These are phyloP conservation scores for Kalmusia sp. DNA, from an alignment of 2,329 filamentous ascomycete genomes.

Conservation along the genomic window DNA sequence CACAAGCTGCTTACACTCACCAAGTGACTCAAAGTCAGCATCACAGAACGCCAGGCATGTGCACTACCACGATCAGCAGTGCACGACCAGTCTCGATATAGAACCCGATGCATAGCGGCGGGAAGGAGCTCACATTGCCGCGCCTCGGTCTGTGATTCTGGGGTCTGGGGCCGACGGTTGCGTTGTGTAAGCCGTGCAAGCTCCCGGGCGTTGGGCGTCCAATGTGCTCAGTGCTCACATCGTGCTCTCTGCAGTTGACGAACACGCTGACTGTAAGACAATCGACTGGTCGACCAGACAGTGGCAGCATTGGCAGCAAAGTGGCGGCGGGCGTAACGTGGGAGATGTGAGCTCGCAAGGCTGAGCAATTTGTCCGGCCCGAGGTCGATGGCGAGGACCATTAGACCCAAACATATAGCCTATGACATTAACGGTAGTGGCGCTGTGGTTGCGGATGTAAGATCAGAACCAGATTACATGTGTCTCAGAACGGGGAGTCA, in stretches of 20 bases:
- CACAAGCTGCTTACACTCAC: no score
- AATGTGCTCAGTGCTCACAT: not conserved
- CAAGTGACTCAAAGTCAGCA: no score
- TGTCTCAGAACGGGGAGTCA: not conserved
- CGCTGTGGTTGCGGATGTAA: not conserved
- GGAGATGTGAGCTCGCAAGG: not conserved
- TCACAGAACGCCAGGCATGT: no score
- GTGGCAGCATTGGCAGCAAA: not conserved
- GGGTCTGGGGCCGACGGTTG: not conserved
- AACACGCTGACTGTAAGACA: not conserved
- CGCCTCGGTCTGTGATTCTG: not conserved
- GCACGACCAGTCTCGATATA: not conserved
- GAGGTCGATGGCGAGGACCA: not conserved
- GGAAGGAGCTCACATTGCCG: not conserved
- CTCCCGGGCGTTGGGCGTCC: not conserved
- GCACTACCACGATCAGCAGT: no score
- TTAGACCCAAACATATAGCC: not conserved
- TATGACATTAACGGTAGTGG: not conserved
- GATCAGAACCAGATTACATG: not conserved
- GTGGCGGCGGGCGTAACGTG: not conserved
- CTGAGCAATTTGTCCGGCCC: not conserved
- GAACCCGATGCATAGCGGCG: conserved; percentile 7
- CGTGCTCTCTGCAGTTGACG: not conserved
- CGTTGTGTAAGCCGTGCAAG: not conserved
- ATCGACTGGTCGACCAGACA: not conserved